These are phyloP conservation scores for Boletus rubropictus DNA, from an alignment of 768 basidiomycete genomes.

Conservation along the genomic window DNA sequence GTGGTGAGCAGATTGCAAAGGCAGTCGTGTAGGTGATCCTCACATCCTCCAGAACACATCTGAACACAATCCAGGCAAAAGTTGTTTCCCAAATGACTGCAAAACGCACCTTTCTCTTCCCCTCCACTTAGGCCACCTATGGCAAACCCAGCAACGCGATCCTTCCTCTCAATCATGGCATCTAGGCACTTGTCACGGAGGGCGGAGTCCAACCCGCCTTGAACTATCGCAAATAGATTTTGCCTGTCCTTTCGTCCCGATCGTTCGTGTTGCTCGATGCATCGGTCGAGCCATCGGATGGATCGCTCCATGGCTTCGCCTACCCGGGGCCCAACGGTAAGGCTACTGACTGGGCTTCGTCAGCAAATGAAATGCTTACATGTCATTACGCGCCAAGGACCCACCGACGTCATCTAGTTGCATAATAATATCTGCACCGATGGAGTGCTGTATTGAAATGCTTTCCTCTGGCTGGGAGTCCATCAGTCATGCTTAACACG, in stretches of 20 bases:
- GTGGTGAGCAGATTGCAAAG: conserved; percentile 8
- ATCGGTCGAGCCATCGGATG: conserved; percentile 85
- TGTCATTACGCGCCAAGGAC: conserved; percentile 22
- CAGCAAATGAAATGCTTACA: background rate
- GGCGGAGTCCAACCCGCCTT: conserved; percentile 71
- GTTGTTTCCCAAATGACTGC: conserved; percentile 5
- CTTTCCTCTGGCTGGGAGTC: conserved; percentile 75
- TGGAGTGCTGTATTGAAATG: conserved; percentile 83
- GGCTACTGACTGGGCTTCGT: conserved; percentile 56
- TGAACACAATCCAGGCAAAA: conserved; percentile 25
- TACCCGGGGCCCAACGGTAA: conserved; percentile 76
- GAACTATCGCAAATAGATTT: conserved; percentile 89
- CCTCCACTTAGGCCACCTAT: conserved; percentile 89
- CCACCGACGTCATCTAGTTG: conserved; percentile 87
- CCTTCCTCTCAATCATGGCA: conserved; percentile 73
- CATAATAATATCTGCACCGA: conserved; percentile 94
- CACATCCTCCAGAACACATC: conserved; percentile 85
- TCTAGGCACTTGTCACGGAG: conserved; percentile 74
- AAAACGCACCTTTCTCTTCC: conserved; percentile 73
- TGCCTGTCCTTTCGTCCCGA: conserved; percentile 62
- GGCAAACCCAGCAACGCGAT: conserved; percentile 82
- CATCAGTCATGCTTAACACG: conserved; percentile 1
- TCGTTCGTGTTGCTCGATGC: conserved; percentile 67
- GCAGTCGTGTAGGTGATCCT: conserved; percentile 17
- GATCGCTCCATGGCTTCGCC: conserved; percentile 86